Base-by-base conservation (phyloP, 176 grass and related monocot genomes). In the Elaeis guineensis region DNA sequence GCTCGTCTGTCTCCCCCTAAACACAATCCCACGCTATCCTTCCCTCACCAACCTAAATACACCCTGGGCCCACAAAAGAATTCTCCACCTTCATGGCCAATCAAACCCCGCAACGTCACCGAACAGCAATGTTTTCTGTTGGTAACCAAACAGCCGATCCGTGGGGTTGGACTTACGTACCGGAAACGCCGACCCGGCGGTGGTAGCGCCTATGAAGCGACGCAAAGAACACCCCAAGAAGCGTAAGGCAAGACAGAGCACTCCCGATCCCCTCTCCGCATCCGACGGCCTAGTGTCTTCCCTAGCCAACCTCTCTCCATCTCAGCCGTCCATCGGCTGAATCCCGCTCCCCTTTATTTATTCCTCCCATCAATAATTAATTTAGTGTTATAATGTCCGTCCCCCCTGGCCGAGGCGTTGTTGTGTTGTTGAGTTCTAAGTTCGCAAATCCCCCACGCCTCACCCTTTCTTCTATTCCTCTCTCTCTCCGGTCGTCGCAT, bases 361-460 rank as follows among this genome's bases (percentile, higher is more conserved):
- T 62, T 39, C 22, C 19, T 24, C 35, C 35, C 6, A 39, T 39
- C 35, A 11, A 39, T 39, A 11, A 39, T 12, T 39, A 39, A 39
- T 39, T 39, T 39, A 39, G 8, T 12, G 35, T 39, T 39, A 39
- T 39, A 11, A 39, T 39, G 35, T 66, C 23, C 6, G 15, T n/a
- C 23, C 50, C 16, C 23, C 63, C 49, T 17, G 65, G 65, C 19
- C 39, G 19, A n/a, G 6, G 22, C 16, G 16, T 32, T 19, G 4
- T 55, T 32, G 65, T 17, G 25, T 68, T 68, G 23, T 19, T 30
- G 51, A 55, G 65, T 55, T 68, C 65, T 6, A 16, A 28, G 17
- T 52, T 44, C 51, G 3, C 16, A 4, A 15, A 17, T 56, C 17
- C 19, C 17, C 20, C 51, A 26, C 25, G 22, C 5, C 24, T 54